Conservation (phyloP, 1,139 yeast genomes). For the Candida neerlandica region DNA sequence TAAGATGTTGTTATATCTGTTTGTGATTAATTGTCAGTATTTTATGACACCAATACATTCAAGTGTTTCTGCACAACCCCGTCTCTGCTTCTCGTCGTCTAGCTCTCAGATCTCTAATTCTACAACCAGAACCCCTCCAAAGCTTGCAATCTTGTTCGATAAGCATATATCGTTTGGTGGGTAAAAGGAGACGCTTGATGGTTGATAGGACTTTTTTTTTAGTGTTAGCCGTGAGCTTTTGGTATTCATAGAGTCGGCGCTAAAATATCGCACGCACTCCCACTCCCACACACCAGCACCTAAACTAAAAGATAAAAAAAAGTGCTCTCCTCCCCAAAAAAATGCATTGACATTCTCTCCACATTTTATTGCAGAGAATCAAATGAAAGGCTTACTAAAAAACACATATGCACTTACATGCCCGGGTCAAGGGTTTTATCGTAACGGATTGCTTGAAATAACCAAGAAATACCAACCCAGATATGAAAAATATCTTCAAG, state of each 20-base stretch:
- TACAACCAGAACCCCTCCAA: conserved; percentile 6
- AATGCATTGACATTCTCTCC: neutral
- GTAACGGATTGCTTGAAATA: conserved; percentile 31
- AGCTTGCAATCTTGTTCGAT: neutral
- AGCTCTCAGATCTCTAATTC: neutral
- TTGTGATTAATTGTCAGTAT: too few relatives aligned
- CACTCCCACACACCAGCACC: neutral
- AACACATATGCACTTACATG: conserved; percentile 34
- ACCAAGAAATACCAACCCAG: conserved; percentile 19
- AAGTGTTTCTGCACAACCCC: too few relatives aligned
- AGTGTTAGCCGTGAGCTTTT: too few relatives aligned
- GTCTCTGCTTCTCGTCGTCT: too few relatives aligned
- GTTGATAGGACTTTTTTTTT: too few relatives aligned
- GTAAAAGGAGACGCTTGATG: neutral
- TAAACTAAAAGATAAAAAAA: neutral
- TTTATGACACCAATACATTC: too few relatives aligned
- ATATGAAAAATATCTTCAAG: conserved; percentile 29
- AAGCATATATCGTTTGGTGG: conserved; percentile 6
- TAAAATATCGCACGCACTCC: neutral
- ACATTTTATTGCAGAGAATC: neutral
- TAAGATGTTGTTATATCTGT: too few relatives aligned
- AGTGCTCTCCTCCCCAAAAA: too few relatives aligned
- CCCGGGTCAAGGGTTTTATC: conserved; percentile 47
- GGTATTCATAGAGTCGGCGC: too few relatives aligned
- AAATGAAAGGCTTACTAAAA: neutral